Base-by-base conservation (phyloP, 2,329 filamentous ascomycete species). In the Hymenoscyphus albidus region DNA sequence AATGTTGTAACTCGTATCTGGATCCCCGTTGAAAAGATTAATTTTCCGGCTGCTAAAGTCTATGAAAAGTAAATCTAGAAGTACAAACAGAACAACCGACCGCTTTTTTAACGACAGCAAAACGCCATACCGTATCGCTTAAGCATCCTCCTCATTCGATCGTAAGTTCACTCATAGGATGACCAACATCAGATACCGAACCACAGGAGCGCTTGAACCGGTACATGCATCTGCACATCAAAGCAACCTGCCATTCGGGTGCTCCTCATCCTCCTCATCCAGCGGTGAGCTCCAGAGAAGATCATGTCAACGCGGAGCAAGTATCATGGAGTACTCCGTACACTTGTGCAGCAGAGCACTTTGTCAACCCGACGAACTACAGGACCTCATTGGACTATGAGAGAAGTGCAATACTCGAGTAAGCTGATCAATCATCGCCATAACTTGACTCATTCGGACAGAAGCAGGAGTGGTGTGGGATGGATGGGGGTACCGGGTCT, bases 271-370 rank as follows among this genome's bases (percentile, higher is more conserved):
- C 44, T 12, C 22, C 44, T n/a, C 18, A 51, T 51, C n/a, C 44
- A 51, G 44, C 44, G 44, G 44, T 51, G 44, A 51, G 44, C 44
- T 48, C 42, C n/a, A 22, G 6, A 22, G n/a, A 51, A 5, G 18
- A 9, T 7, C 2, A 51, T 12, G n/a, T 51, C 44, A 27, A 51
- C 14, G 4, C 44, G 6, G 44, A 51, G n/a, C 9, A 51, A 51
- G n/a, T 51, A 35, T 35, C 35, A 35, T 51, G 12, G n/a, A 18
- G 22, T 27, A 51, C n/a, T 51, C 44, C 12, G 18, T 51, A 51
- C 44, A 51, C 44, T 51, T 51, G 44, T 51, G 44, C 44, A 51
- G 44, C 44, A 51, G 44, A 51, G 44, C n/a, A 51, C 44, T 51
- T 51, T n/a, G 18, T 18, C 18, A 10, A 51, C n/a, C 22, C 18